Evolutionary conservation across 495 filamentous ascomycete species (phyloP).

Genomic region (Aspergillus asperescens): DNA sequence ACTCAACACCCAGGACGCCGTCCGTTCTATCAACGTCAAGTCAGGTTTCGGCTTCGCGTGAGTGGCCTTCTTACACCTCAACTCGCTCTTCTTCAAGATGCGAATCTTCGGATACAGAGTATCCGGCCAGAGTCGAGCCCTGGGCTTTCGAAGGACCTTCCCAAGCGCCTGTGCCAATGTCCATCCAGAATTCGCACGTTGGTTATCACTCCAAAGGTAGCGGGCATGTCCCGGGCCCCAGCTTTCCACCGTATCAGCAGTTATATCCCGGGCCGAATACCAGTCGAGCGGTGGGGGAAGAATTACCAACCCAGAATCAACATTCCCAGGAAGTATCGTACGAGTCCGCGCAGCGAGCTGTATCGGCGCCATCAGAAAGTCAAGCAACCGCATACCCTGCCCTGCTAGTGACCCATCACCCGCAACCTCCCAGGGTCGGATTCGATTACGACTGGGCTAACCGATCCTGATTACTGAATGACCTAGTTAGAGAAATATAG

Average conservation of each 20-base stretch:
- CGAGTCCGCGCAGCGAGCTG: slow-evolving; percentile 9
- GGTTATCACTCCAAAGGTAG: slow-evolving; percentile 4
- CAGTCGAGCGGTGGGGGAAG: slow-evolving; percentile 12
- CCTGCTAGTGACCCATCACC: not conserved
- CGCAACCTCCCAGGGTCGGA: slow-evolving; percentile 6
- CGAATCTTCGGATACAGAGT: slow-evolving; percentile 21
- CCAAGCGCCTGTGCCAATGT: slow-evolving; percentile 12
- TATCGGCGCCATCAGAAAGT: slow-evolving; percentile 18
- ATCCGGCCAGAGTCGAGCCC: slow-evolving; percentile 17
- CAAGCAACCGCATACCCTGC: slow-evolving; percentile 13
- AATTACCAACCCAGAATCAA: slow-evolving; percentile 6
- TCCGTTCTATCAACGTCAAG: slow-evolving; percentile 19
- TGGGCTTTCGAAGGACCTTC: slow-evolving; percentile 20
- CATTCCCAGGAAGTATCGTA: slow-evolving; percentile 10
- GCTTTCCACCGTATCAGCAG: slow-evolving; percentile 15
- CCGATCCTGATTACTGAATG: slow-evolving; percentile 9
- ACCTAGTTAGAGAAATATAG: not conserved
- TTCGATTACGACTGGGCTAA: slow-evolving; percentile 21
- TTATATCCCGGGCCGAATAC: slow-evolving; percentile 10
- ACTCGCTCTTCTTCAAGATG: slow-evolving; percentile 19
- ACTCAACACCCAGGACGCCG: slow-evolving; percentile 18
- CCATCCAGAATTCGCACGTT: slow-evolving; percentile 11
- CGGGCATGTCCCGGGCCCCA: slow-evolving; percentile 10
- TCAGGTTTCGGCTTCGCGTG: slow-evolving; percentile 17
- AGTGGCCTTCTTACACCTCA: slow-evolving; percentile 21